phyloP scores from a whole-genome alignment of 2,329 filamentous ascomycete genomes.

The Gnomoniopsis sp. region DNA sequence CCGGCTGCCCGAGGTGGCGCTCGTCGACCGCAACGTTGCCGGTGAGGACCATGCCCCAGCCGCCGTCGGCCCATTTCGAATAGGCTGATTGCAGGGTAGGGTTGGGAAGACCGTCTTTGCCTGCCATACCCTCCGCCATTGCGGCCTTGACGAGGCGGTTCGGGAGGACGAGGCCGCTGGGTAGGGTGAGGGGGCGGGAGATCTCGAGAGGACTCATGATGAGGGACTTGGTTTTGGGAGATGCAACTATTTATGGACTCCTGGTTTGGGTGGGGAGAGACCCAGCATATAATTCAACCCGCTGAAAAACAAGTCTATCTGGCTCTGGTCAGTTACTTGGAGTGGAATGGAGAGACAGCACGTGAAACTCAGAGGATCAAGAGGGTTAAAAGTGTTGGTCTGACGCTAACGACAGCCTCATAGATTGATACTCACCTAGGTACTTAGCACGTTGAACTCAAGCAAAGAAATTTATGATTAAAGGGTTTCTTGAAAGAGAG shows the following conservation, averaged over 20 bases:
- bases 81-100: constrained; percentile 44
- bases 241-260: no score
- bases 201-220: constrained; percentile 24
- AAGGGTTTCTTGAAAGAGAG: no score
- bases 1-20: constrained; percentile 31
- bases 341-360: not conserved
- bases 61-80: constrained; percentile 47
- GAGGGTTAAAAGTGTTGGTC: not conserved
- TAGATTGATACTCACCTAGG: not conserved
- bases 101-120: constrained; percentile 37
- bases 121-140: constrained; percentile 42
- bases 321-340: not conserved
- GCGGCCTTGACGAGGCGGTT: constrained; percentile 53
- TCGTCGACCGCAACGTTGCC: constrained; percentile 44
- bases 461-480: no score
- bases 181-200: constrained; percentile 43
- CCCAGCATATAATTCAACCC: not conserved
- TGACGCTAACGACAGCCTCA: not conserved
- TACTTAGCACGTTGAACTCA: no score
- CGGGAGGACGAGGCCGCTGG: constrained; percentile 52
- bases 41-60: constrained; percentile 52
- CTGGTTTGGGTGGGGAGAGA: not conserved
- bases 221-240: not conserved
- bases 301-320: not conserved
- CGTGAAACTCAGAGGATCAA: not conserved